phyloP scores from a whole-genome alignment of 2,329 filamentous ascomycete genomes.

The Alternaria gaisen region DNA sequence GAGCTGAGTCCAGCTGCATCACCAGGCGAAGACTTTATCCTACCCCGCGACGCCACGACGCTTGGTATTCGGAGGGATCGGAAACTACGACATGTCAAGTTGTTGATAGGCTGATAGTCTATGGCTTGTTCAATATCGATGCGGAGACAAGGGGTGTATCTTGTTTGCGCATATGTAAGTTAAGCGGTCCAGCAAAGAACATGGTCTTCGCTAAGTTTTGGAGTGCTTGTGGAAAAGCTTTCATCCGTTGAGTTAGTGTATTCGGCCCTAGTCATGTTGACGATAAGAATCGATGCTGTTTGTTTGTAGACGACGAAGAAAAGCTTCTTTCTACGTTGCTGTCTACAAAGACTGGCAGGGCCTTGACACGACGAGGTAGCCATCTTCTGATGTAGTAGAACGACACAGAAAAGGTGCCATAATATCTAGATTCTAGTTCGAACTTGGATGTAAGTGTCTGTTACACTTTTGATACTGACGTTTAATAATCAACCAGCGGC shows the following conservation, averaged over 20 bases:
- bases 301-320: neutral
- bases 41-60: slow-evolving; percentile 15
- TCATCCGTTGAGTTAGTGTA: neutral
- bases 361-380: neutral
- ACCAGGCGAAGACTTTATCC: neutral
- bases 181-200: neutral
- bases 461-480: neutral
- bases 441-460: neutral
- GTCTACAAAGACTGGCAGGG: neutral
- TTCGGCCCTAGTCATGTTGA: neutral
- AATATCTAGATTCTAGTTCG: neutral
- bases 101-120: slow-evolving; percentile 2
- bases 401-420: neutral
- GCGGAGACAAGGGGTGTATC: neutral
- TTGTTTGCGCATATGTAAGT: neutral
- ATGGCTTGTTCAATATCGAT: neutral
- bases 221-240: neutral
- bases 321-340: neutral
- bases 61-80: slow-evolving; percentile 7
- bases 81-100: neutral
- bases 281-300: neutral
- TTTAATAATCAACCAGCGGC: neutral
- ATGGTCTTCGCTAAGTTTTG: neutral
- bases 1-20: neutral
- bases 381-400: neutral